A percentile compares a stretch with the other conserved stretches of the same genome.
These are phyloP conservation scores for Candida chauliodis DNA, from an alignment of 805 yeast genomes.

Conservation along the genomic window DNA sequence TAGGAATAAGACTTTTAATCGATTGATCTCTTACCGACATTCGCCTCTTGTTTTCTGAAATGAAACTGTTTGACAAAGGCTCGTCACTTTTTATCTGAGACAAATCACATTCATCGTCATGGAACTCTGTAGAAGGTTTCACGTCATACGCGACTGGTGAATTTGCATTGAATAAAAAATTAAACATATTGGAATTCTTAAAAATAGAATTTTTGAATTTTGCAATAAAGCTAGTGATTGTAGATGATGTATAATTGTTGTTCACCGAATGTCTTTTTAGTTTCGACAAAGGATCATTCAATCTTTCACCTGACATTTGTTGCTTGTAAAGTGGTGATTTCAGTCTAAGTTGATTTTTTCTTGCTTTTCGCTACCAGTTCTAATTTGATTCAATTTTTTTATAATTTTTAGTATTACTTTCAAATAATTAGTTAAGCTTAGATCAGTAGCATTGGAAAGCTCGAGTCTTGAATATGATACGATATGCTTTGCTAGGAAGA, in stretches of 20 bases:
- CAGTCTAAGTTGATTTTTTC: background rate
- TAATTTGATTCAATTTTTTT: too few species aligned
- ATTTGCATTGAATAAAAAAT: background rate
- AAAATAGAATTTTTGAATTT: background rate
- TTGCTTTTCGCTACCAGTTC: background rate
- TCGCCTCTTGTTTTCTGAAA: conserved; percentile 26
- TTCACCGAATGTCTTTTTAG: background rate
- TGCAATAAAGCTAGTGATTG: background rate
- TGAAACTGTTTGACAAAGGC: conserved; percentile 20
- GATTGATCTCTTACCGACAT: conserved; percentile 22
- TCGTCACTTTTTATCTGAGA: conserved; percentile 8
- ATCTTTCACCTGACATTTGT: background rate
- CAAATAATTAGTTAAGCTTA: too few species aligned
- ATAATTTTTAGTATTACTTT: too few species aligned
- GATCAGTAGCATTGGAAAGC: too few species aligned
- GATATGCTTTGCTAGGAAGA: background rate
- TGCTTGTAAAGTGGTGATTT: too few species aligned
- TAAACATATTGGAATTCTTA: background rate
- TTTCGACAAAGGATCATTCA: background rate
- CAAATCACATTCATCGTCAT: background rate
- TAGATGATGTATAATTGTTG: background rate
- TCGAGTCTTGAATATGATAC: background rate
- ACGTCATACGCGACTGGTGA: too few species aligned
- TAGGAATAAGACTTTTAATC: conserved; percentile 18
- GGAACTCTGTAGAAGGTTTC: too few species aligned